Conservation (phyloP, 768 basidiomycete species). For the Chalciporus pseudorubinellus region DNA sequence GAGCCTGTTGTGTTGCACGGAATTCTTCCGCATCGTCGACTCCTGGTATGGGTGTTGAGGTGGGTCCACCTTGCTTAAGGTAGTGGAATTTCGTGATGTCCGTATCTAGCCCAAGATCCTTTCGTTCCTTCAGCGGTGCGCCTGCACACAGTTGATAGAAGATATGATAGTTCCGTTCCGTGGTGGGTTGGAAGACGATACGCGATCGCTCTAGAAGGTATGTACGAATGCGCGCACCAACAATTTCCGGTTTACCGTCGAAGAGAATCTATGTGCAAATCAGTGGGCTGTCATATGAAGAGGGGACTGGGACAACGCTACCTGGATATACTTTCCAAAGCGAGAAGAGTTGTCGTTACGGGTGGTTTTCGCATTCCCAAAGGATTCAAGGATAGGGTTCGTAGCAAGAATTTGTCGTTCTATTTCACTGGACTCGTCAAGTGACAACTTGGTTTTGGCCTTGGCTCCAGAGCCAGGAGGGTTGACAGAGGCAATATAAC, state of each 20-base stretch:
- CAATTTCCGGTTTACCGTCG: slow-evolving; percentile 93
- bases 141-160: slow-evolving; percentile 99
- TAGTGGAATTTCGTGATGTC: slow-evolving; percentile 89
- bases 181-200: slow-evolving; percentile 94
- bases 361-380: slow-evolving; percentile 99
- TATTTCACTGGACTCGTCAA: slow-evolving; percentile 90
- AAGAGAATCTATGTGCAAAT: slow-evolving; percentile 76
- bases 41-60: slow-evolving; percentile 81
- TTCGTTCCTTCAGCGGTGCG: slow-evolving; percentile 91
- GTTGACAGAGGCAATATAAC: slow-evolving; percentile 97
- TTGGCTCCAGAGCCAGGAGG: slow-evolving; percentile 65
- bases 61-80: slow-evolving; percentile 88
- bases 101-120: slow-evolving; percentile 86
- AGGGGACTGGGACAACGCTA: slow-evolving; percentile 1
- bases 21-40: slow-evolving; percentile 98
- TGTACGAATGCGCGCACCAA: slow-evolving; percentile 97
- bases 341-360: slow-evolving; percentile 98
- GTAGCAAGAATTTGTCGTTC: slow-evolving; percentile 97
- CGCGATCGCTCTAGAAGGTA: slow-evolving; percentile 97
- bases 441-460: slow-evolving; percentile 64
- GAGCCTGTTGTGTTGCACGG: slow-evolving; percentile 85
- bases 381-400: slow-evolving; percentile 98
- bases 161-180: slow-evolving; percentile 98
- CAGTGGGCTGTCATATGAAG: not conserved
- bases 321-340: slow-evolving; percentile 99